Conservation (phyloP, 164 flowering plant species). For the Magnolia changhungtana region DNA sequence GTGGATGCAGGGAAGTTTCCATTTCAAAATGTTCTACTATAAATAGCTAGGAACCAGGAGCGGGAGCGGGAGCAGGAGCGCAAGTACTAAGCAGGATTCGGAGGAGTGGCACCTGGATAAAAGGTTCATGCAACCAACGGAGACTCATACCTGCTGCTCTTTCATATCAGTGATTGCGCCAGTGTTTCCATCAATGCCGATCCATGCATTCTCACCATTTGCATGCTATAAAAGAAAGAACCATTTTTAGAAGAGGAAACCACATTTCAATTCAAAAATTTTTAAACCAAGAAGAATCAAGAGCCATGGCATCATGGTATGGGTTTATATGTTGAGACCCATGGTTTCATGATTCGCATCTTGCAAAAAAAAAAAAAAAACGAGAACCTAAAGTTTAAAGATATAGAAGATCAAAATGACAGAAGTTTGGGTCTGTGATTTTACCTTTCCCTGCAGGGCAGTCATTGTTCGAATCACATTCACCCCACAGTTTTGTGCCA, state of each 20-base stretch:
- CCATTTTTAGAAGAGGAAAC: not conserved
- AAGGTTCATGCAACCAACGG: not conserved
- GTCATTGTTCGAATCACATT: constrained; percentile 95
- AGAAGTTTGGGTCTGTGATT: not conserved
- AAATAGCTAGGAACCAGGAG: not conserved
- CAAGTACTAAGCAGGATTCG: no score
- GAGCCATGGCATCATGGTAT: no score
- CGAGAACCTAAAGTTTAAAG: not conserved
- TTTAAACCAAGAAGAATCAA: no score
- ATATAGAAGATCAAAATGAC: not conserved
- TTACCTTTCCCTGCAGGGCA: constrained; percentile 92
- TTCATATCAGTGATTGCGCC: constrained; percentile 86
- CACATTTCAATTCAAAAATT: not conserved
- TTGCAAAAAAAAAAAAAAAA: no score
- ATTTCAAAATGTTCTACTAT: not conserved
- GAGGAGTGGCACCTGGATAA: not conserved
- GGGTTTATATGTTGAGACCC: no score
- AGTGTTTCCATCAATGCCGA: constrained; percentile 89
- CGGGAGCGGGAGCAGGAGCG: not conserved
- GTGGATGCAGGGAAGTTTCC: not conserved
- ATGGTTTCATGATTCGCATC: not conserved
- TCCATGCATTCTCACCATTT: constrained; percentile 95
- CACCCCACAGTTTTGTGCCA: constrained; percentile 96
- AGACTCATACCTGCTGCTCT: constrained; percentile 59
- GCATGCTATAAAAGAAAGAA: constrained; percentile 58